Percentiles rank a stretch among this genome's conserved stretches.
These are phyloP conservation scores for Coccomyxa sp. DNA, from an alignment of 139 green algal genomes.

Conservation along the genomic window DNA sequence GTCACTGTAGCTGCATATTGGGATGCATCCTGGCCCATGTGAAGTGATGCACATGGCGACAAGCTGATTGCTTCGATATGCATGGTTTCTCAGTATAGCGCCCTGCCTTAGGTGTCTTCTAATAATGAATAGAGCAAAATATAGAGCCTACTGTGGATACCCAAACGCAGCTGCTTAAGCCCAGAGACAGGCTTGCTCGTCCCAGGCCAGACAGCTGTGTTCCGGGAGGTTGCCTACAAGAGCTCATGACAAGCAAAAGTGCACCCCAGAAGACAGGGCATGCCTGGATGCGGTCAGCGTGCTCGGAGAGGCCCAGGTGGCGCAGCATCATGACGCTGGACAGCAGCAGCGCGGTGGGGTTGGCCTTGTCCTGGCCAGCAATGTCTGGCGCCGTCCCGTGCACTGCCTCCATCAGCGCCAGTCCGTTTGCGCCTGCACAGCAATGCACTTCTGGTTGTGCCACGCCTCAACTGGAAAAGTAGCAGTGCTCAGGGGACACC, in stretches of 20 bases:
- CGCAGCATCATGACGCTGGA: conserved; percentile 91
- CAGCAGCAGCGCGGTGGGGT: conserved; percentile 93
- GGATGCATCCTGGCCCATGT: too few species aligned
- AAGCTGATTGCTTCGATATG: too few species aligned
- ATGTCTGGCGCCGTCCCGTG: conserved; percentile 96
- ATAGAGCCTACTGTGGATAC: background rate
- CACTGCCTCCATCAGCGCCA: conserved; percentile 92
- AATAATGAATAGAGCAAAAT: too few species aligned
- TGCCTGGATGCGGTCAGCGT: conserved; percentile 69
- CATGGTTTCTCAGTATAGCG: too few species aligned
- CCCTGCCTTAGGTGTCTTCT: background rate
- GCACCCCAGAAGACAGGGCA: conserved; percentile 16
- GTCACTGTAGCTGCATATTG: too few species aligned
- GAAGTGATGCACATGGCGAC: too few species aligned
- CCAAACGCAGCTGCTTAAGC: background rate
- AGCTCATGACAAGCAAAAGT: background rate
- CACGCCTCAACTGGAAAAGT: background rate
- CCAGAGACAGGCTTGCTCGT: background rate
- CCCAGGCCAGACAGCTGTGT: background rate
- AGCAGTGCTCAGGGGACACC: background rate
- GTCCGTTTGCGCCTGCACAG: conserved; percentile 54
- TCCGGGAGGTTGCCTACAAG: background rate
- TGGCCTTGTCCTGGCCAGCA: conserved; percentile 81
- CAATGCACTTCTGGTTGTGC: background rate
- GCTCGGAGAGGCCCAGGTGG: conserved; percentile 64